Evolutionary conservation across 2,329 filamentous ascomycete genomes (phyloP).

Genomic region (Malbranchea zuffiana): DNA sequence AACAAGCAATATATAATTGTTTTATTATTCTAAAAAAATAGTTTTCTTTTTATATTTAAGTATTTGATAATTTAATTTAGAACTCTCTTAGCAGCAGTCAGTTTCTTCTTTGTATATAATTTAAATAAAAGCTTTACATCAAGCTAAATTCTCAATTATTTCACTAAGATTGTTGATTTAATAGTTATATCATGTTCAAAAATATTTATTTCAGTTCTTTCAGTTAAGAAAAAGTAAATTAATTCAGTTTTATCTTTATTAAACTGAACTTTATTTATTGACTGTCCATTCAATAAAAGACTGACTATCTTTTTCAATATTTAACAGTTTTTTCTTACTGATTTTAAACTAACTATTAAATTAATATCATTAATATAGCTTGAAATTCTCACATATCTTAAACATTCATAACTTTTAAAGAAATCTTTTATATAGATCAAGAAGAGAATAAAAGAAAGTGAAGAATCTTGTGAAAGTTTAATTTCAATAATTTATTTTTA

Average conservation of each 20-base stretch:
- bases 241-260: constrained; percentile 6
- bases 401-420: too few relatives aligned
- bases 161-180: constrained; percentile 3
- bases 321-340: constrained; percentile 2
- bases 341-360: not conserved
- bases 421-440: too few relatives aligned
- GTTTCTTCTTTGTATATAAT: constrained; percentile 7
- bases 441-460: too few relatives aligned
- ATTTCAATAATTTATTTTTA: not conserved
- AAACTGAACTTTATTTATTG: constrained; percentile 2
- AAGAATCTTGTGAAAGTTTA: not conserved
- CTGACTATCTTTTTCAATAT: not conserved
- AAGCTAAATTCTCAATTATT: constrained; percentile 7
- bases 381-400: too few relatives aligned
- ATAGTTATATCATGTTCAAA: not conserved
- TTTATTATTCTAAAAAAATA: constrained; percentile 5
- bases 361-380: constrained; percentile 8
- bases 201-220: too few relatives aligned
- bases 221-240: not conserved
- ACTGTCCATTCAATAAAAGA: not conserved
- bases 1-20: constrained; percentile 9
- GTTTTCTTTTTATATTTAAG: constrained; percentile 2
- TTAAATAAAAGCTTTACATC: constrained; percentile 7
- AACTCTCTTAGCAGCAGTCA: constrained; percentile 5
- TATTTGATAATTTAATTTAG: constrained; percentile 6